Base-by-base conservation (phyloP, 1,139 yeast genomes). In the Hyphopichia wangnamkhiaoensis region DNA sequence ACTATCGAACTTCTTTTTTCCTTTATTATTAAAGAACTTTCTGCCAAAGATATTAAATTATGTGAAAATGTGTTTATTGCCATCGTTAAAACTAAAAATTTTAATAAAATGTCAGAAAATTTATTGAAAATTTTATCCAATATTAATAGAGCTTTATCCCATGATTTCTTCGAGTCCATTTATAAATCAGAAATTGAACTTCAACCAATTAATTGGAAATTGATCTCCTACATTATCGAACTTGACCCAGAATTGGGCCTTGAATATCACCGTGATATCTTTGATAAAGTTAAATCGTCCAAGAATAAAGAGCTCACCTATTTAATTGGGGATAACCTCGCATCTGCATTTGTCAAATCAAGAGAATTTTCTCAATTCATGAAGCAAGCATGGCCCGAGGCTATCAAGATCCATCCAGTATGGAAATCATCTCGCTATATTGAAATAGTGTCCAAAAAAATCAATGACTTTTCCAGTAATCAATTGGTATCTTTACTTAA, bases 351-450 rank as follows among this genome's bases (percentile, higher is more conserved):
- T 51, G 64, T 71, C 4, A 74, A 68, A 47, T 83, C 83, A 5
- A 76, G 94, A 64, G 89, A 83, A 39, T 63, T 80, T 32, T 61
- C 60, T 8, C 58, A 60, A 4, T 84, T 84, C 47, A 65, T 80
- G 36, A 56, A 61, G 3, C 44, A 50, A 0, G 55, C 69, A 12
- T 82, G 86, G 84, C 59, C 64, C 12, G 38, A 49, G 2, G 62
- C 71, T 4, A 59, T 72, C 10, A 37, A 52, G 3, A 41, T 47
- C 4, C 47, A 54, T 17, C 35, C 40, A 3, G 40, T 54, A 31
- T 65, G 76, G 64, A 48, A 42, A 8, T 53, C 65, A 2, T 46
- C 49, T 2, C 53, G 50, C 2, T 68, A 76, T 34, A 49, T 70
- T 1, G 46, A 53, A 2, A 45, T 59, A 3, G 69, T 81, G 2